Evolutionary conservation across 2,329 filamentous ascomycete species (phyloP).

Genomic region (Colletotrichum sp.): DNA sequence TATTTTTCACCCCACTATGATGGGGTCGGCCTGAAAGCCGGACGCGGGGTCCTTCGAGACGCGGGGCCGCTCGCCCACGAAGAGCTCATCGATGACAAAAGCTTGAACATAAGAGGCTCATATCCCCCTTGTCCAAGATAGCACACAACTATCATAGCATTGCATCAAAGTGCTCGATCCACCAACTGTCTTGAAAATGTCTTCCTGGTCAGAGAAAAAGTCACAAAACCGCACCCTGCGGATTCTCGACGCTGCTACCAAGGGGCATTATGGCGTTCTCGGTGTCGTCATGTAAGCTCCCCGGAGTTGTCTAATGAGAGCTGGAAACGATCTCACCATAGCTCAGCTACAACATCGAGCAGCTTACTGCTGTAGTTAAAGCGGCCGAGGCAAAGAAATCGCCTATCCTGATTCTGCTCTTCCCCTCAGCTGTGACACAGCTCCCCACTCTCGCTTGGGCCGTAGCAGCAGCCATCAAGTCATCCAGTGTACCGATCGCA

Average conservation of each 20-base stretch:
- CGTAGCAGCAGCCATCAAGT: conserved; percentile 15
- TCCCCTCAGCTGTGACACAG: conserved; percentile 33
- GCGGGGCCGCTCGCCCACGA: not conserved
- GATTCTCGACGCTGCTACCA: conserved; percentile 56
- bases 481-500: not conserved
- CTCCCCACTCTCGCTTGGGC: conserved; percentile 59
- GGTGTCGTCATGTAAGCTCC: conserved; percentile 49
- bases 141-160: not conserved
- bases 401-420: conserved; percentile 72
- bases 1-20: not conserved
- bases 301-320: not conserved
- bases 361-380: conserved; percentile 68
- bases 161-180: too few relatives aligned
- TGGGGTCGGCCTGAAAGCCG: not conserved
- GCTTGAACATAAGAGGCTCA: not conserved
- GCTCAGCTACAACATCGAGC: conserved; percentile 70
- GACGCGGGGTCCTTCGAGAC: not conserved
- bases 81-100: not conserved
- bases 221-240: conserved; percentile 10
- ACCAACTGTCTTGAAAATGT: not conserved
- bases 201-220: conserved; percentile 9
- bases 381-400: conserved; percentile 71
- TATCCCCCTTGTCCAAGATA: not conserved
- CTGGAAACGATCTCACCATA: conserved; percentile 26
- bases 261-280: conserved; percentile 58